Percentiles rank a stretch among this genome's conserved stretches.
Conservation (phyloP, 495 filamentous ascomycete genomes). For the Xylaria grammica region DNA sequence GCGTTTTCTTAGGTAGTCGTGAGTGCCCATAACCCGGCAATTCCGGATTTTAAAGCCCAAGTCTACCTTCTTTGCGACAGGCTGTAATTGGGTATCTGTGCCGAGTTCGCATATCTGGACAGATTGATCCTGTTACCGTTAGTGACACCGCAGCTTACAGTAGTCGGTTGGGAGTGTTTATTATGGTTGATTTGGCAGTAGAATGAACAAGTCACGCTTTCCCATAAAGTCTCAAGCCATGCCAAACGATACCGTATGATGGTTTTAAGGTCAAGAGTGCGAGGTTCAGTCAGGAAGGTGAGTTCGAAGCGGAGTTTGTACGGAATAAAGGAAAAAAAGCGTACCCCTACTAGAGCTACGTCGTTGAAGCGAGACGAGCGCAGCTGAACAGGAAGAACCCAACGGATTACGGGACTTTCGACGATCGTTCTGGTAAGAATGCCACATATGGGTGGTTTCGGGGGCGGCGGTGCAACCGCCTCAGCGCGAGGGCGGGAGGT, state of each 20-base stretch:
- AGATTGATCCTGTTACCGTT: slow-evolving; percentile 59
- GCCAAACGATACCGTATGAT: neutral
- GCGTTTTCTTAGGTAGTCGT: slow-evolving; percentile 33
- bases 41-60: slow-evolving; percentile 74
- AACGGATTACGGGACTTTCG: slow-evolving; percentile 74
- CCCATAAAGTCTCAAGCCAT: neutral
- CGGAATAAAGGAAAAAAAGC: no score
- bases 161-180: neutral
- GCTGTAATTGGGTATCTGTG: slow-evolving; percentile 66
- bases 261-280: neutral
- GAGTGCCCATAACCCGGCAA: slow-evolving; percentile 63
- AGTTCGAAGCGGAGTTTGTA: neutral
- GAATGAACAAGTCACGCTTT: neutral
- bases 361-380: slow-evolving; percentile 74
- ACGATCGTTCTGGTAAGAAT: slow-evolving; percentile 78
- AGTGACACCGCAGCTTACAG: slow-evolving; percentile 23
- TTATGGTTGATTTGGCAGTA: neutral
- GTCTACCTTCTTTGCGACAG: slow-evolving; percentile 73
- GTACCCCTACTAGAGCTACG: slow-evolving; percentile 85
- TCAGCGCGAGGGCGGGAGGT: slow-evolving; percentile 20
- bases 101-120: slow-evolving; percentile 73
- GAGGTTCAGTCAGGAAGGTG: no score
- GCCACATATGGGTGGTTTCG: slow-evolving; percentile 61
- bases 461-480: slow-evolving; percentile 22
- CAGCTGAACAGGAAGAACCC: slow-evolving; percentile 80